phyloP scores from a whole-genome alignment of 2,329 filamentous ascomycete genomes.

The Diaporthe ampelina region DNA sequence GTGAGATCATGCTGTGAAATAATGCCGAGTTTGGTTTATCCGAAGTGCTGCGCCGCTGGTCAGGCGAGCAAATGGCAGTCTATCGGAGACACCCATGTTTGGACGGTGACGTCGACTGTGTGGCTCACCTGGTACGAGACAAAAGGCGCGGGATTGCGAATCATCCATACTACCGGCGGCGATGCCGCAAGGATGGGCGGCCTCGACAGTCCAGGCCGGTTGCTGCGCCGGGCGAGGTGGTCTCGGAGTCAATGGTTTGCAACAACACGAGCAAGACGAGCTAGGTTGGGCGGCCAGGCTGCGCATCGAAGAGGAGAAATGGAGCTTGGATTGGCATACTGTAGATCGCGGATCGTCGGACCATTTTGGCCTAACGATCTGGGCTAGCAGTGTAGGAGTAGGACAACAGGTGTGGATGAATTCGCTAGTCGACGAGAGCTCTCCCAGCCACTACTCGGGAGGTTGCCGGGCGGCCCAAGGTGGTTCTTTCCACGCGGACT shows the following conservation, averaged over 20 bases:
- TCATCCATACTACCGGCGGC: slow-evolving; percentile 12
- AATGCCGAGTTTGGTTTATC: background rate
- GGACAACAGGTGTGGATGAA: background rate
- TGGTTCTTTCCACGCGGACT: background rate
- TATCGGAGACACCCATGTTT: slow-evolving; percentile 13
- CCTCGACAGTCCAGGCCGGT: background rate
- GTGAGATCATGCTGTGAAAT: background rate
- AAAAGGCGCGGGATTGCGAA: background rate
- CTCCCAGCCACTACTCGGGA: background rate
- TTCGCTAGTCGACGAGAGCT: background rate
- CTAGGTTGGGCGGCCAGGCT: too few relatives aligned
- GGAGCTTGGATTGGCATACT: slow-evolving; percentile 9
- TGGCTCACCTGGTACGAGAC: slow-evolving; percentile 20
- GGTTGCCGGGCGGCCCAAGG: slow-evolving; percentile 11
- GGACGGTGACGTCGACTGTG: slow-evolving; percentile 17
- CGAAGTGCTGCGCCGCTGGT: slow-evolving; percentile 14
- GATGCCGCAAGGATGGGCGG: slow-evolving; percentile 25
- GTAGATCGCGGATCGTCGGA: slow-evolving; percentile 31
- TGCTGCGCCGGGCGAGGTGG: slow-evolving; percentile 17
- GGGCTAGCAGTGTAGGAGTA: too few relatives aligned
- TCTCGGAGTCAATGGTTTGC: slow-evolving; percentile 21
- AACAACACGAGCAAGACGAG: slow-evolving; percentile 1
- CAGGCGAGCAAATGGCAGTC: background rate
- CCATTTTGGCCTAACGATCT: slow-evolving; percentile 25
- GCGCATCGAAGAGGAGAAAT: slow-evolving; percentile 11